phyloP scores from a whole-genome alignment of 202 grass and related monocot genomes.

The Hordeum pubiflorum region DNA sequence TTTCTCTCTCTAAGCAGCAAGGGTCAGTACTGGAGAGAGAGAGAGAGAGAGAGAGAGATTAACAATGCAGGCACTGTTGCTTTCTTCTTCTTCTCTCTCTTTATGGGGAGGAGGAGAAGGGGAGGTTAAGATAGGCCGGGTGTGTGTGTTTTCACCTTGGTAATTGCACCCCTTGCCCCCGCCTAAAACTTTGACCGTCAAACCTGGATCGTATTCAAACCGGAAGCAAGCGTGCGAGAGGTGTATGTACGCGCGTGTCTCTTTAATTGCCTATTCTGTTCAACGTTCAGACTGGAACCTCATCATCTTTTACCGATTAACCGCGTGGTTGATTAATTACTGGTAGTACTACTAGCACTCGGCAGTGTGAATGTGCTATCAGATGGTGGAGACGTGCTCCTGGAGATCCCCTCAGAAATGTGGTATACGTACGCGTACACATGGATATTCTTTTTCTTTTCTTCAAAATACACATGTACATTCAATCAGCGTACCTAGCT shows the following conservation, averaged over 20 bases:
- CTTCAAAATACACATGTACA: too few relatives aligned
- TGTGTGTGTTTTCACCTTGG: constrained; percentile 51
- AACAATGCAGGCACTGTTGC: background rate
- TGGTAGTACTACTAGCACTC: background rate
- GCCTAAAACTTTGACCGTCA: constrained; percentile 78
- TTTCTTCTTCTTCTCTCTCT: constrained; percentile 31
- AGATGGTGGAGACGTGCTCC: background rate
- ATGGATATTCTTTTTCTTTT: too few relatives aligned
- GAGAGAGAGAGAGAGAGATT: background rate
- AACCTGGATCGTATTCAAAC: constrained; percentile 32
- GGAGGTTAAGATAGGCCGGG: constrained; percentile 42
- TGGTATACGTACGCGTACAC: too few relatives aligned
- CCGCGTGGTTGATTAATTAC: background rate
- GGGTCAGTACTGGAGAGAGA: background rate
- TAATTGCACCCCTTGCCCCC: constrained; percentile 49
- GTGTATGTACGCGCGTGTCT: background rate
- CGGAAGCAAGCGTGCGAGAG: background rate
- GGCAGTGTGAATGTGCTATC: background rate
- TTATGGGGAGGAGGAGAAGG: constrained; percentile 32
- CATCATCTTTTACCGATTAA: constrained; percentile 5
- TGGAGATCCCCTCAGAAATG: background rate
- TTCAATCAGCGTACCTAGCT: too few relatives aligned
- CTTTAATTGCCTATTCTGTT: constrained; percentile 2
- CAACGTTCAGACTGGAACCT: background rate
- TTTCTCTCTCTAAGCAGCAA: background rate